Evolutionary conservation across 345 rosid genomes (phyloP).

Genomic region (Kernera saxatilis): DNA sequence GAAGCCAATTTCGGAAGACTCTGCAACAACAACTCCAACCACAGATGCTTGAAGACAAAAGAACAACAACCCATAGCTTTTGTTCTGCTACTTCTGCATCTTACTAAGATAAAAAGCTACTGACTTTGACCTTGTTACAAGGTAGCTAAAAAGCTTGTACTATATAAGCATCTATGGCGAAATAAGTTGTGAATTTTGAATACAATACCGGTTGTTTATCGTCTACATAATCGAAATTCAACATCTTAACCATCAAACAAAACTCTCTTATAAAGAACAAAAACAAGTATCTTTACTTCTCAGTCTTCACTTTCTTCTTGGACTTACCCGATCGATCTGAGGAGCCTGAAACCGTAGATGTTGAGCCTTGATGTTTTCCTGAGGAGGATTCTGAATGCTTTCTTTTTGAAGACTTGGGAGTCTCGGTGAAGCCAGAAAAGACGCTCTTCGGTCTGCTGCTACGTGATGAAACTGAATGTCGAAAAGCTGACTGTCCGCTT

Average conservation of each 20-base stretch:
- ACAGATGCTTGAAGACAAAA: slow-evolving; percentile 16
- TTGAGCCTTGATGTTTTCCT: slow-evolving; percentile 2
- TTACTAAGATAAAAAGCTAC: not conserved
- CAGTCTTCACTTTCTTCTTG: slow-evolving; percentile 34
- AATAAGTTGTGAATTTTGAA: not conserved
- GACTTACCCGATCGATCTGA: slow-evolving; percentile 29
- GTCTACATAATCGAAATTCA: not conserved
- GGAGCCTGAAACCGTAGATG: slow-evolving; percentile 31
- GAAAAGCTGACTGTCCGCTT: slow-evolving; percentile 22
- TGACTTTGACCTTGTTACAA: not conserved
- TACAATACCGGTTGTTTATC: slow-evolving; percentile 1
- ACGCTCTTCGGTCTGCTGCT: slow-evolving; percentile 44
- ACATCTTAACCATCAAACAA: not conserved
- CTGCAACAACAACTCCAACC: slow-evolving; percentile 37
- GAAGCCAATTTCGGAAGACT: slow-evolving; percentile 50
- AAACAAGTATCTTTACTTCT: slow-evolving; percentile 13
- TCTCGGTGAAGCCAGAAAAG: slow-evolving; percentile 29
- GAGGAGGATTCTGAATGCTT: slow-evolving; percentile 30
- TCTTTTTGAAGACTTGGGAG: slow-evolving; percentile 34
- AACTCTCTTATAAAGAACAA: not conserved
- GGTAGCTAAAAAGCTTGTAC: slow-evolving; percentile 8
- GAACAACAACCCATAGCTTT: not conserved
- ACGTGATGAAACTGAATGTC: slow-evolving; percentile 34
- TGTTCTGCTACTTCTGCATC: not conserved
- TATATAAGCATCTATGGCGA: not conserved